phyloP scores from a whole-genome alignment of 75 land plant genomes.

The Sequoiadendron giganteum region DNA sequence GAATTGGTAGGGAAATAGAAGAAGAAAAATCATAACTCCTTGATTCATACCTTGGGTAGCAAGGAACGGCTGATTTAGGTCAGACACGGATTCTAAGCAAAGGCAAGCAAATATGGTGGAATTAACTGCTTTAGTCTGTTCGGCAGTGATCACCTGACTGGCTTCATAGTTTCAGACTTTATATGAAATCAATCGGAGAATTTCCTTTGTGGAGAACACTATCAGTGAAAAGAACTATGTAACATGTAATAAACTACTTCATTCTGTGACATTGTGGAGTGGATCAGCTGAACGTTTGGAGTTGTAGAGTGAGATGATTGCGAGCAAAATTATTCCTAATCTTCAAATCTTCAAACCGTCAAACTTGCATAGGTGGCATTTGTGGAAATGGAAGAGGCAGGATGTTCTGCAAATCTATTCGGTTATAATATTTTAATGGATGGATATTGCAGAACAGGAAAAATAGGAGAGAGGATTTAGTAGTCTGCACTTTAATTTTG shows the following conservation, averaged over 20 bases:
- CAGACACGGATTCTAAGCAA: not conserved
- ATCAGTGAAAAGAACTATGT: too few species aligned
- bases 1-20: not conserved
- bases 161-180: not conserved
- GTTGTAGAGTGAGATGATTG: conserved; percentile 32
- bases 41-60: not conserved
- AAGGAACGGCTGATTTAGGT: not conserved
- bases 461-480: not conserved
- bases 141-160: not conserved
- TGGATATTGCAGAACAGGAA: not conserved
- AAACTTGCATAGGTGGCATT: not conserved
- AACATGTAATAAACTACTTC: conserved; percentile 39
- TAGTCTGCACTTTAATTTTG: too few species aligned
- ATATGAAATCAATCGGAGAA: not conserved
- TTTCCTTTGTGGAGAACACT: not conserved
- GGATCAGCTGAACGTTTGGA: conserved; percentile 27
- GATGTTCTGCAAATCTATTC: not conserved
- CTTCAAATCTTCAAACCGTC: too few species aligned
- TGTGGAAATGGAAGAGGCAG: conserved; percentile 7
- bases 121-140: not conserved
- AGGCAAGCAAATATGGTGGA: not conserved
- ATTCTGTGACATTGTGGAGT: conserved; percentile 14
- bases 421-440: conserved; percentile 14
- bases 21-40: not conserved
- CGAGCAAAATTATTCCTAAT: conserved; percentile 7